Percentiles rank a stretch among this genome's conserved stretches.
Evolutionary conservation across 495 filamentous ascomycete species (phyloP).

Genomic region (Penicillium cinerascens): DNA sequence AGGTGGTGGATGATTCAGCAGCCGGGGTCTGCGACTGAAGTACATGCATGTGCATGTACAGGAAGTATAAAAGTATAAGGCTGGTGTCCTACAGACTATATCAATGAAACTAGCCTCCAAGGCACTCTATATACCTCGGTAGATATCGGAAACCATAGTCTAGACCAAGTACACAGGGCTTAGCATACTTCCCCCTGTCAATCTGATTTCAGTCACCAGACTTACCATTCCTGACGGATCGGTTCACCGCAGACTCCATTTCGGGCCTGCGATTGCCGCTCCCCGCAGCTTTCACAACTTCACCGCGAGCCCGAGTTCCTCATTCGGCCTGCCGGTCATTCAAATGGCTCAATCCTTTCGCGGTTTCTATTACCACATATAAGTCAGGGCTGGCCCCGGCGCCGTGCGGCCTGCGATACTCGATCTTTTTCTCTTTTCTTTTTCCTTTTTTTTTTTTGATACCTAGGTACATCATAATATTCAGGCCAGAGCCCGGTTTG

Average conservation of each 20-base stretch:
- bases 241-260: constrained; percentile 45
- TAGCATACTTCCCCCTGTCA: not conserved
- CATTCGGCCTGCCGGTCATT: constrained; percentile 12
- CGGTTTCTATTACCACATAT: constrained; percentile 12
- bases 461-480: not conserved
- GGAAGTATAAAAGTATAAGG: not conserved
- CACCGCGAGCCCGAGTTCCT: constrained; percentile 22
- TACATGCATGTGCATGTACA: not conserved
- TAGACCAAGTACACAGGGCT: not conserved
- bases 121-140: not conserved
- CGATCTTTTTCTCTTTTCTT: not conserved
- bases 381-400: constrained; percentile 4
- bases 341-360: constrained; percentile 26
- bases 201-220: constrained; percentile 1
- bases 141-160: not conserved
- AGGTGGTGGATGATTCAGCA: too few species aligned
- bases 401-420: not conserved
- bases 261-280: constrained; percentile 16
- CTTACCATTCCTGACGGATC: constrained; percentile 11
- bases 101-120: not conserved
- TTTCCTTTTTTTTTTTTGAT: not conserved
- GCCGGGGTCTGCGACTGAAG: too few species aligned
- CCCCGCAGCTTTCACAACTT: constrained; percentile 33
- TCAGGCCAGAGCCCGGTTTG: not conserved
- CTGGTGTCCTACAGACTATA: not conserved